Base-by-base conservation (phyloP, 2,329 filamentous ascomycete genomes). In the Verticillium zaregamsianum region DNA sequence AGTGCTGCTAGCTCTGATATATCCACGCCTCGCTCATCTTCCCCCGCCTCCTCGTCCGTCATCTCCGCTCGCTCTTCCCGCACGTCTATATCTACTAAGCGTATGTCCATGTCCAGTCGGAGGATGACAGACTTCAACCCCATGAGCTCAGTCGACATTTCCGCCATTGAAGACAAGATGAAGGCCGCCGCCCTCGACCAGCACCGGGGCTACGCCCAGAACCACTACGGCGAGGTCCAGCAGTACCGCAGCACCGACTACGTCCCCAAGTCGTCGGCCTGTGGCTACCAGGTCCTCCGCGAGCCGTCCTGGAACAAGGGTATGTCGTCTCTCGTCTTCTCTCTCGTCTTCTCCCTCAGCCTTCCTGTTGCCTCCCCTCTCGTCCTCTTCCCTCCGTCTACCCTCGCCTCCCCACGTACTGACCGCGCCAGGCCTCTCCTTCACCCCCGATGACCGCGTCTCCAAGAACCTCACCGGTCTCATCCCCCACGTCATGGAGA, bases 251-350 rank as follows among this genome's bases (percentile, higher is more conserved):
- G 76, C 59, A 86, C 84, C 55, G 80, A 87, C 65, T 86, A 87
- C 71, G 68, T 85, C 57, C 66, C 79, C 56, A 74, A 84, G 69
- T 72, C 75, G 61, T 74, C 80, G 67, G 86, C 86, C 65, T 76
- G 76, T 64, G 86, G 86, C 66, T 86, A 86, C 72, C 86, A 88
- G 74, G 76, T 89, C 62, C 77, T 89, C 62, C 77, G 80, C 59
- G 84, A 89, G 72, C 85, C 86, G 64, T 77, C 84, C 57, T 88
- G 85, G 85, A 89, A 89, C 71, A 88, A 87, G 79, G 86, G 86
- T 87, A 76, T 71, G 75, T 73, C 62, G 62, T 59, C 58, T 59
- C 33, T 28, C 57, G 60, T 54, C 55, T 57, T 45, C 63, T 56
- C 54, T 58, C 60, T 63, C 59, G 58, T 62, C 32, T 59, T 40